These are phyloP conservation scores for Backusella liffmaniae DNA, from an alignment of 192 early-diverging fungal species.

Conservation along the genomic window DNA sequence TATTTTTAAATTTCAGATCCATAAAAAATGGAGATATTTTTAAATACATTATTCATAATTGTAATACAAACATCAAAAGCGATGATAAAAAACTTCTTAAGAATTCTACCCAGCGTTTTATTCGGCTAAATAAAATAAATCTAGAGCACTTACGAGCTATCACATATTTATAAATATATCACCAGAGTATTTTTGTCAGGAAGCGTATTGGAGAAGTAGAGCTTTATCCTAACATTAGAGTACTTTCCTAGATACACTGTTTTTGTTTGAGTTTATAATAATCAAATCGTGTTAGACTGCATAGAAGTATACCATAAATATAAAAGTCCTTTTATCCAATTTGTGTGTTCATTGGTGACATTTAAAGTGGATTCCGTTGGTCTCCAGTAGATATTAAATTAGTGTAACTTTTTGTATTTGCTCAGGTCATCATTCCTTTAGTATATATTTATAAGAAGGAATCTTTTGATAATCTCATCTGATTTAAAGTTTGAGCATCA, in stretches of 20 bases:
- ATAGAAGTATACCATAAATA: not conserved
- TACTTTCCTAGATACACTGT: not conserved
- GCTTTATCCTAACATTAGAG: not conserved
- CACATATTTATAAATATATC: not conserved
- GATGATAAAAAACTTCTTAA: not conserved
- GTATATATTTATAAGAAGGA: not conserved
- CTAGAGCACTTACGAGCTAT: not conserved
- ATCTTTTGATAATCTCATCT: not conserved
- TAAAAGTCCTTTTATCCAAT: not conserved
- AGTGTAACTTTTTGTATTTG: not conserved
- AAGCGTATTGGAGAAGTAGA: not conserved
- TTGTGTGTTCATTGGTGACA: not conserved
- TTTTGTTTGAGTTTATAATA: not conserved
- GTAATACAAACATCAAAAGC: not conserved
- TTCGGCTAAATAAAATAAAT: not conserved
- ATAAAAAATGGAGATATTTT: not conserved
- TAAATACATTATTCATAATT: not conserved
- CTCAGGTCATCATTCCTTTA: not conserved
- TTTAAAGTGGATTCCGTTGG: not conserved
- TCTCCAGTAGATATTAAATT: not conserved
- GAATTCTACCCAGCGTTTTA: not conserved
- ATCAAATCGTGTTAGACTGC: not conserved
- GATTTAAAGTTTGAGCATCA: not conserved
- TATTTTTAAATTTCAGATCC: not conserved
- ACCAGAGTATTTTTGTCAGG: not conserved